Percentiles rank a stretch among this genome's conserved stretches.
Conservation (phyloP, 2,329 filamentous ascomycete genomes). For the Eurotiales sp. region DNA sequence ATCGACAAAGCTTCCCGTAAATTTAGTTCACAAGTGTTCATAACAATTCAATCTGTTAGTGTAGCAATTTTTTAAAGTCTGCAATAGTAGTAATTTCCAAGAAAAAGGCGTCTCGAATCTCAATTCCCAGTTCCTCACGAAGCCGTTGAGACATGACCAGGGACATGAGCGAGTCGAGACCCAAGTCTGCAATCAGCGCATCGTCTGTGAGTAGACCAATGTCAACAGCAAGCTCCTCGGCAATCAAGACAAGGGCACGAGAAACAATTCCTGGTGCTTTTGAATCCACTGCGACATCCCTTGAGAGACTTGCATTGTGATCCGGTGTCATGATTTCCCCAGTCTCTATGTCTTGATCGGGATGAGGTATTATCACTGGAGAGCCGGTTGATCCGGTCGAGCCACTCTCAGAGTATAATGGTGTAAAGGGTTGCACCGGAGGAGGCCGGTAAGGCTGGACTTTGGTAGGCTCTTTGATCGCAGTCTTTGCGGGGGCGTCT, state of each 20-base stretch:
- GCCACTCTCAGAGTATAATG: no score
- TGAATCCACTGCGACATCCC: background rate
- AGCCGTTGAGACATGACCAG: constrained; percentile 15
- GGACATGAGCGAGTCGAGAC: constrained; percentile 32
- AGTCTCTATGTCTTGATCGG: no score
- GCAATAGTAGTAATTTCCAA: constrained; percentile 1
- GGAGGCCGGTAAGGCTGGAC: background rate
- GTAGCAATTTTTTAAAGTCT: background rate
- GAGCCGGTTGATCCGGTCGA: no score
- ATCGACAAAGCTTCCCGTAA: no score
- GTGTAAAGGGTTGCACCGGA: background rate
- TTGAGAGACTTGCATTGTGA: background rate
- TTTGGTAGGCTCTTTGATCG: background rate
- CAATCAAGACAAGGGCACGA: background rate
- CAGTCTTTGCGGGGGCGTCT: background rate
- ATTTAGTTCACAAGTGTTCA: no score
- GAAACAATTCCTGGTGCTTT: background rate
- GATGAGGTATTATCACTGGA: no score
- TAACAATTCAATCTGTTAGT: background rate
- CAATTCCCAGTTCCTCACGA: background rate
- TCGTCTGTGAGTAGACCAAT: background rate
- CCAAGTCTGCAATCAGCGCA: constrained; percentile 20
- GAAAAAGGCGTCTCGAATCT: constrained; percentile 1
- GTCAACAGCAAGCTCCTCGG: background rate
- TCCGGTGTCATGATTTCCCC: no score